These are phyloP conservation scores for Marasmius oreades DNA, from an alignment of 1,284 basidiomycete genomes.

Conservation along the genomic window DNA sequence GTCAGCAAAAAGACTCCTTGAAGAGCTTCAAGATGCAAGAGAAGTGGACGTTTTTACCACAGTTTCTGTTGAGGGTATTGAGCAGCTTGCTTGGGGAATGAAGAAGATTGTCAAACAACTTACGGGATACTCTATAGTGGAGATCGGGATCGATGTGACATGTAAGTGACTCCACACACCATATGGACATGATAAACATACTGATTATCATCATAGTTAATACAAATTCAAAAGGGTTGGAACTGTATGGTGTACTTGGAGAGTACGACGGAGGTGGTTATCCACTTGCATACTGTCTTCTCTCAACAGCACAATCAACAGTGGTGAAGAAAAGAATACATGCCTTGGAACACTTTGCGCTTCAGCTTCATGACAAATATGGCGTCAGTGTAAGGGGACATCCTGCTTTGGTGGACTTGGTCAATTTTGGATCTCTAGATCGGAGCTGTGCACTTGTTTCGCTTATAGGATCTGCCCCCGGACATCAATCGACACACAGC, in stretches of 20 bases:
- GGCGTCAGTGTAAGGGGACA: too few species aligned
- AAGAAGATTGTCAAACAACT: slow-evolving; percentile 19
- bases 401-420: too few species aligned
- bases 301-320: slow-evolving; percentile 23
- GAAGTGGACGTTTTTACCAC: slow-evolving; percentile 22
- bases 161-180: slow-evolving; percentile 24
- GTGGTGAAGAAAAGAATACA: slow-evolving; percentile 19
- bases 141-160: slow-evolving; percentile 28
- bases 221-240: slow-evolving; percentile 27
- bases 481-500: too few species aligned
- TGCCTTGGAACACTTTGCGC: slow-evolving; percentile 21
- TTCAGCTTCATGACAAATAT: slow-evolving; percentile 19
- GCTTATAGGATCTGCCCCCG: too few species aligned
- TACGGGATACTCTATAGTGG: slow-evolving; percentile 18
- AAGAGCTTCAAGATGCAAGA: slow-evolving; percentile 16
- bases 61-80: slow-evolving; percentile 19
- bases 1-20: slow-evolving; percentile 24
- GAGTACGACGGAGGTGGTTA: slow-evolving; percentile 28
- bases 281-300: slow-evolving; percentile 26
- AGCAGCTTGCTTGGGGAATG: slow-evolving; percentile 23
- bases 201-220: slow-evolving; percentile 19
- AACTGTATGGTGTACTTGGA: slow-evolving; percentile 27
- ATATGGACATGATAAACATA: neutral
- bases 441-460: too few species aligned
- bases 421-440: too few species aligned